These are phyloP conservation scores for Sporormia fimetaria DNA, from an alignment of 495 filamentous ascomycete genomes.

Conservation along the genomic window DNA sequence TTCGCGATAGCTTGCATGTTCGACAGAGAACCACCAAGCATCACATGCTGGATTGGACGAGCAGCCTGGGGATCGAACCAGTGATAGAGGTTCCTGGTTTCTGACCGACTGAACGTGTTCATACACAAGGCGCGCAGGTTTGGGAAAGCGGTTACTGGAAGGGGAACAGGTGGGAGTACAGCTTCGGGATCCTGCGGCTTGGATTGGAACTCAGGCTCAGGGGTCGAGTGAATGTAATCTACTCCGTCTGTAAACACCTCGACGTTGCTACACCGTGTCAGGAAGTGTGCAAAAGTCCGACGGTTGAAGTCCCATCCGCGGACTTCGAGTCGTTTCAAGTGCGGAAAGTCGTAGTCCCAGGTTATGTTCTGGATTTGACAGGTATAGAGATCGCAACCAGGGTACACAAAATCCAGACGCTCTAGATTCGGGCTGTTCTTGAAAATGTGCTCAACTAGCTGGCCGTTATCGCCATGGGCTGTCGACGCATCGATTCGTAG, in stretches of 20 bases:
- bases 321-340: slow-evolving; percentile 2
- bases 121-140: slow-evolving; percentile 1
- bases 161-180: neutral
- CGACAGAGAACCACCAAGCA: neutral
- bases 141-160: neutral
- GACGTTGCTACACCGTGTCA: neutral
- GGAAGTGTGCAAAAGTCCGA: neutral
- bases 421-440: slow-evolving; percentile 6
- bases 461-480: slow-evolving; percentile 12
- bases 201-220: too few relatives aligned
- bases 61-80: slow-evolving; percentile 3
- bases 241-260: slow-evolving; percentile 6
- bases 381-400: slow-evolving; percentile 11
- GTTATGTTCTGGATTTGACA: slow-evolving; percentile 13
- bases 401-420: slow-evolving; percentile 6
- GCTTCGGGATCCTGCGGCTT: too few relatives aligned
- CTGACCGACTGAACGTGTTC: too few relatives aligned
- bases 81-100: neutral
- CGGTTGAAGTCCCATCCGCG: slow-evolving; percentile 6
- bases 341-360: slow-evolving; percentile 18
- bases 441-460: slow-evolving; percentile 5
- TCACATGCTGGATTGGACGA: slow-evolving; percentile 4
- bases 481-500: slow-evolving; percentile 4
- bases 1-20: neutral
- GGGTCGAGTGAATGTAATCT: neutral